These are phyloP conservation scores for Stromatinia cepivora DNA, from an alignment of 2,329 filamentous ascomycete genomes.

Conservation along the genomic window DNA sequence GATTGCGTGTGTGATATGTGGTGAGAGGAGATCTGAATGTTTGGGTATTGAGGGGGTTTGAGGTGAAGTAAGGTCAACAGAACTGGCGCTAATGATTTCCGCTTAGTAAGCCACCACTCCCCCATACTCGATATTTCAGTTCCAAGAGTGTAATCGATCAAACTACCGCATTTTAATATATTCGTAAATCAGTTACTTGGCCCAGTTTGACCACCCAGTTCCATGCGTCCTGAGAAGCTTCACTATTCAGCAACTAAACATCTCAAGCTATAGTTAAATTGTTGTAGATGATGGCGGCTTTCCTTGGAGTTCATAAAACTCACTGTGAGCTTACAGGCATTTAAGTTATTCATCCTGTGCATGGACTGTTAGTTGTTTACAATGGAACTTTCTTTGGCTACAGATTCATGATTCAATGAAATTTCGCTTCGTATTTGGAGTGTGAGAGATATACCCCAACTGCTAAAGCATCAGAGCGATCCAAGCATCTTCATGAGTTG, in stretches of 20 bases:
- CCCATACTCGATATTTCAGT: not conserved
- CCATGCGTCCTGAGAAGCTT: not conserved
- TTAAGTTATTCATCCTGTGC: too few species aligned
- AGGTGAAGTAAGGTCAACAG: not conserved
- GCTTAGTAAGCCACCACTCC: constrained; percentile 1
- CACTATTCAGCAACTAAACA: too few species aligned
- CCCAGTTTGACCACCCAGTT: not conserved
- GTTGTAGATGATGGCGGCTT: not conserved
- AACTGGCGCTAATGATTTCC: constrained; percentile 2
- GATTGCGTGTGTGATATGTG: constrained; percentile 26
- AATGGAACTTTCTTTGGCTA: not conserved
- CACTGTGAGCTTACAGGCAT: too few species aligned
- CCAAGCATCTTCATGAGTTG: not conserved
- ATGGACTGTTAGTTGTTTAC: not conserved
- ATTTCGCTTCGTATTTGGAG: too few species aligned
- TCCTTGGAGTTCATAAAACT: not conserved
- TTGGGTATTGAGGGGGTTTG: constrained; percentile 15
- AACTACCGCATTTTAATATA: not conserved
- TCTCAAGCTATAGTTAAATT: not conserved
- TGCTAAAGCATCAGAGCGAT: too few species aligned
- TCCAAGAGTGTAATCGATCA: not conserved
- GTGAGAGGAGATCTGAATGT: not conserved
- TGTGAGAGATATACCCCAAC: too few species aligned
- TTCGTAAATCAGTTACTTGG: too few species aligned
- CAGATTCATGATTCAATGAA: not conserved